Conservation (phyloP, 495 filamentous ascomycete genomes). For the Penicillium manginii region DNA sequence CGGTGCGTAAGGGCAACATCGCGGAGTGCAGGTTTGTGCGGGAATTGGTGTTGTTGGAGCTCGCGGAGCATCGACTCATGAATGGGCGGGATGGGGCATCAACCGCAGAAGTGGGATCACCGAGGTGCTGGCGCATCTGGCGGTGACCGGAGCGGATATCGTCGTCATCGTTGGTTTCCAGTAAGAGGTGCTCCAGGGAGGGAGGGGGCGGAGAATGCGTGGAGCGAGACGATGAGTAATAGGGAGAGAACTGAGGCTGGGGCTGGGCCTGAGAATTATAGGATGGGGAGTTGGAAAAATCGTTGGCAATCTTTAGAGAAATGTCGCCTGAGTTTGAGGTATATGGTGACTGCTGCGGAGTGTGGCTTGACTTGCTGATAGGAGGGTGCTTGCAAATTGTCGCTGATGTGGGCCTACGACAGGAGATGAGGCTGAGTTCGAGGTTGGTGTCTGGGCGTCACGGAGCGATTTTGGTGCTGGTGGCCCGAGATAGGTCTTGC, state of each 20-base stretch:
- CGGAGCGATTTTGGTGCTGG: conserved; percentile 52
- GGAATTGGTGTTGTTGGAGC: conserved; percentile 43
- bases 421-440: conserved; percentile 13
- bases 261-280: too few relatives aligned
- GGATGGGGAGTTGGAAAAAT: conserved; percentile 34
- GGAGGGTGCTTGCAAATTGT: conserved; percentile 21
- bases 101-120: conserved; percentile 41
- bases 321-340: conserved; percentile 75
- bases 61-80: conserved; percentile 41
- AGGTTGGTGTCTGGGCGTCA: conserved; percentile 25
- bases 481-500: conserved; percentile 84
- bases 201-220: conserved; percentile 38
- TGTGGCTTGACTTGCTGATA: conserved; percentile 50
- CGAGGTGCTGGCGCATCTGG: conserved; percentile 36
- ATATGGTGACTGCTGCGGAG: conserved; percentile 35
- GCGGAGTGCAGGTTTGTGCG: conserved; percentile 42
- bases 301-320: conserved; percentile 60
- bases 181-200: conserved; percentile 46
- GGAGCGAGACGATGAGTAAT: conserved; percentile 34
- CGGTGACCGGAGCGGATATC: conserved; percentile 41
- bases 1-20: conserved; percentile 46
- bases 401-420: conserved; percentile 12
- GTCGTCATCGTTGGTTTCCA: conserved; percentile 42
- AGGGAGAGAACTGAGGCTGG: conserved; percentile 21
- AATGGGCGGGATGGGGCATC: conserved; percentile 39